These are phyloP conservation scores for Corymbia citriodora DNA, from an alignment of 441 rosid genomes.

Conservation along the genomic window DNA sequence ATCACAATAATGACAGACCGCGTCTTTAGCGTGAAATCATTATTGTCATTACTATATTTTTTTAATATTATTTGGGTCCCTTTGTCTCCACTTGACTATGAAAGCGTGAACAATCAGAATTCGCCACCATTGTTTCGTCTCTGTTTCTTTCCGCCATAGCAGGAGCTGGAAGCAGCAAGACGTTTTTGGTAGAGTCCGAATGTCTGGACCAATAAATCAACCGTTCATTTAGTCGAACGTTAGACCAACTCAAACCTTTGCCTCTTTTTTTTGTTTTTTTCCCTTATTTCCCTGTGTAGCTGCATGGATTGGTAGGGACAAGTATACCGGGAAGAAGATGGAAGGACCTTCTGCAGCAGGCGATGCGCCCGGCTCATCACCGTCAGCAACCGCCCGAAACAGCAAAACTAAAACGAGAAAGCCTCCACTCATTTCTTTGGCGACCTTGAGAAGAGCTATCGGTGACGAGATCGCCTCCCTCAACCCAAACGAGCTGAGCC, in stretches of 20 bases:
- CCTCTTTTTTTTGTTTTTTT: background rate
- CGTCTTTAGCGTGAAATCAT: background rate
- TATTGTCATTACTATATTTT: too few relatives aligned
- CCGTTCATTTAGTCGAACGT: background rate
- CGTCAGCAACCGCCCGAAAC: too few relatives aligned
- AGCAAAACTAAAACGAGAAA: too few relatives aligned
- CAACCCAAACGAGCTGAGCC: fast-evolving
- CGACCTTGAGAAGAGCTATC: background rate
- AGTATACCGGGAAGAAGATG: background rate
- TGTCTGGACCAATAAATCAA: background rate
- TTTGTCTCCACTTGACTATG: background rate
- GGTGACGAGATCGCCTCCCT: background rate
- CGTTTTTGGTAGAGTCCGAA: background rate
- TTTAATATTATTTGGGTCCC: background rate
- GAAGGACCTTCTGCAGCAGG: background rate
- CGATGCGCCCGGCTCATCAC: background rate
- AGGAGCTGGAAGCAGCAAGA: fast-evolving
- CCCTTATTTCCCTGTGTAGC: fast-evolving
- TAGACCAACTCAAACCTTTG: background rate
- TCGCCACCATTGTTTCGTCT: background rate
- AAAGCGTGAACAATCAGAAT: background rate
- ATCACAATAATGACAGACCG: fast-evolving
- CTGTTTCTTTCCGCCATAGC: background rate
- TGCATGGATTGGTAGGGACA: background rate
- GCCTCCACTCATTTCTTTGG: background rate